phyloP scores from a whole-genome alignment of 306 rosid genomes.

The Casuarina cunninghamiana region DNA sequence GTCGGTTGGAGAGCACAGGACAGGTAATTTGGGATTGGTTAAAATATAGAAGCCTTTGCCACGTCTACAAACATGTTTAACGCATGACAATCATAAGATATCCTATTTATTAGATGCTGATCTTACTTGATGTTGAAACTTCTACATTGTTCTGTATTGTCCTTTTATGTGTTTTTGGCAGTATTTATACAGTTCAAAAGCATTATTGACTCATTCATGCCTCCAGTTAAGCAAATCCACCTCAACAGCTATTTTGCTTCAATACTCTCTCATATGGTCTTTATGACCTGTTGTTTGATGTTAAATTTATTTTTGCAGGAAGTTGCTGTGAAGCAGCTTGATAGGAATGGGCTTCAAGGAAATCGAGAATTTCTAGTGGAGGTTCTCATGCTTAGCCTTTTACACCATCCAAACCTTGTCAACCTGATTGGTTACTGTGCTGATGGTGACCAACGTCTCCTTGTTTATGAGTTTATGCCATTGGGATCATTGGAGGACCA shows the following conservation, averaged over 20 bases:
- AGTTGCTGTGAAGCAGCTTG: slow-evolving; percentile 89
- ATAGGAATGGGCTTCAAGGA: slow-evolving; percentile 75
- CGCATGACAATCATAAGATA: background rate
- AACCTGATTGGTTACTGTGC: slow-evolving; percentile 95
- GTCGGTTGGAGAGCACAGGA: slow-evolving; percentile 88
- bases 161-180: slow-evolving; percentile 6
- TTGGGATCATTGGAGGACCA: slow-evolving; percentile 99
- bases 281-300: slow-evolving; percentile 8
- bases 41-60: background rate
- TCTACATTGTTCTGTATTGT: slow-evolving; percentile 13
- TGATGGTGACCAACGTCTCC: slow-evolving; percentile 78
- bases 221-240: slow-evolving; percentile 7
- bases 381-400: slow-evolving; percentile 99
- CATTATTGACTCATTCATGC: background rate
- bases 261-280: slow-evolving; percentile 13
- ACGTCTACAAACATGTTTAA: background rate
- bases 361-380: slow-evolving; percentile 91
- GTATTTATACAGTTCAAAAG: background rate
- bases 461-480: slow-evolving; percentile 95
- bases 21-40: slow-evolving; percentile 58
- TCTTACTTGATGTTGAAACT: slow-evolving; percentile 1
- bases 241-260: background rate
- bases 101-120: slow-evolving; percentile 11
- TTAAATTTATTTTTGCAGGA: slow-evolving; percentile 42
- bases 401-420: slow-evolving; percentile 96